A percentile compares a stretch with the other conserved stretches of the same genome.
Evolutionary conservation across 2,329 filamentous ascomycete genomes (phyloP).

Genomic region (Anthostomella pinea): DNA sequence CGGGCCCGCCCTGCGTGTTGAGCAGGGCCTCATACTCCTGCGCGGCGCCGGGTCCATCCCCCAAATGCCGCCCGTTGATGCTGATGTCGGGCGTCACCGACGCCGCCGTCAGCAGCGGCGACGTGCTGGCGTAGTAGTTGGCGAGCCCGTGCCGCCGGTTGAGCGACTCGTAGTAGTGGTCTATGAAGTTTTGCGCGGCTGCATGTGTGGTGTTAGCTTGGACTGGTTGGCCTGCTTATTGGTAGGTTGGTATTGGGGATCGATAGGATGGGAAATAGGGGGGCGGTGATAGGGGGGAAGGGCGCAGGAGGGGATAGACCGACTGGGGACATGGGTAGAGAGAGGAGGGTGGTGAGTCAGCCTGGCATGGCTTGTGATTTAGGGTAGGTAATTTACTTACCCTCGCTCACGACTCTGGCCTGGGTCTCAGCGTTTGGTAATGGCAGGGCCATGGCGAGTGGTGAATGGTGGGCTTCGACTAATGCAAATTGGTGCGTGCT

Average conservation of each 20-base stretch:
- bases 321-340: no score
- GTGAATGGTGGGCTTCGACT: no score
- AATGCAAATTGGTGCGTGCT: no score
- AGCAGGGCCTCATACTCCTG: constrained; percentile 67
- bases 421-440: no score
- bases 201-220: constrained; percentile 4
- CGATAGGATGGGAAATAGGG: neutral
- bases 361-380: neutral
- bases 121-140: constrained; percentile 67
- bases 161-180: constrained; percentile 73
- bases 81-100: constrained; percentile 64
- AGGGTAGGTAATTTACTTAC: constrained; percentile 22
- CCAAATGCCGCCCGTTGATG: constrained; percentile 71
- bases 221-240: neutral
- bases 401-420: constrained; percentile 34
- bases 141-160: constrained; percentile 58
- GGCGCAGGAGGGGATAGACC: neutral
- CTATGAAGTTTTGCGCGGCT: constrained; percentile 72
- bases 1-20: constrained; percentile 48
- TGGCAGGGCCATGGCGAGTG: no score
- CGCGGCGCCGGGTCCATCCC: constrained; percentile 53
- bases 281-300: neutral
- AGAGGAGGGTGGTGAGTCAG: neutral
- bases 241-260: neutral
- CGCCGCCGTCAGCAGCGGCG: constrained; percentile 48